These are phyloP conservation scores for Cyclospora cayetanensis DNA, from an alignment of 169 alveolate species.

Conservation along the genomic window DNA sequence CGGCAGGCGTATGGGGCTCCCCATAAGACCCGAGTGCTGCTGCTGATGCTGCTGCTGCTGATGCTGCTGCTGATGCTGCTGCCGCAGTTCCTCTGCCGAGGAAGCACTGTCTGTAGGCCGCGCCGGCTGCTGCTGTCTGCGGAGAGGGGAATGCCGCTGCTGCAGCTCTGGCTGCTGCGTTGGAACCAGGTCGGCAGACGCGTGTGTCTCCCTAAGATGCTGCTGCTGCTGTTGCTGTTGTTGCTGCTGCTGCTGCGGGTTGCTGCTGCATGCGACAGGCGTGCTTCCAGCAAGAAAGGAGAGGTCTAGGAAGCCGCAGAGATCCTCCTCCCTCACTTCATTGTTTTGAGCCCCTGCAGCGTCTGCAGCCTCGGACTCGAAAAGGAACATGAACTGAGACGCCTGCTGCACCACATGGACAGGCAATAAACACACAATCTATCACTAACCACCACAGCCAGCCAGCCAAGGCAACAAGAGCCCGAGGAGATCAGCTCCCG, in stretches of 20 bases:
- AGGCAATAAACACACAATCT: neutral
- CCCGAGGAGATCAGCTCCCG: neutral
- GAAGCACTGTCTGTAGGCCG: neutral
- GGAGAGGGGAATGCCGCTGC: neutral
- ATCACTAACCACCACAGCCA: neutral
- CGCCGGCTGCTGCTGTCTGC: neutral
- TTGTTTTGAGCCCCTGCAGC: neutral
- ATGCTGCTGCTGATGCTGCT: neutral
- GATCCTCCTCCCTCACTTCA: conserved; percentile 45
- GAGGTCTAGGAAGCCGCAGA: conserved; percentile 39
- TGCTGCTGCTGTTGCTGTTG: neutral
- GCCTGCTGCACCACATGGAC: conserved; percentile 1
- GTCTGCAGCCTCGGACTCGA: neutral
- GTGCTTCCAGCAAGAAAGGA: conserved; percentile 23
- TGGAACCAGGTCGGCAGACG: neutral
- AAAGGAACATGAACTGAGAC: neutral
- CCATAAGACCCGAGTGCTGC: neutral
- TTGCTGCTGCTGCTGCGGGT: neutral
- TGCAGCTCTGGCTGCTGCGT: neutral
- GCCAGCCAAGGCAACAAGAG: neutral
- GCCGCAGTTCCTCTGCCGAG: neutral
- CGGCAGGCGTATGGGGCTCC: neutral
- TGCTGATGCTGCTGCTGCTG: neutral
- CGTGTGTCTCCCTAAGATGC: neutral
- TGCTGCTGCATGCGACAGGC: neutral